phyloP scores from a whole-genome alignment of 2,329 filamentous ascomycete species.

The Cladorrhinum sp. region DNA sequence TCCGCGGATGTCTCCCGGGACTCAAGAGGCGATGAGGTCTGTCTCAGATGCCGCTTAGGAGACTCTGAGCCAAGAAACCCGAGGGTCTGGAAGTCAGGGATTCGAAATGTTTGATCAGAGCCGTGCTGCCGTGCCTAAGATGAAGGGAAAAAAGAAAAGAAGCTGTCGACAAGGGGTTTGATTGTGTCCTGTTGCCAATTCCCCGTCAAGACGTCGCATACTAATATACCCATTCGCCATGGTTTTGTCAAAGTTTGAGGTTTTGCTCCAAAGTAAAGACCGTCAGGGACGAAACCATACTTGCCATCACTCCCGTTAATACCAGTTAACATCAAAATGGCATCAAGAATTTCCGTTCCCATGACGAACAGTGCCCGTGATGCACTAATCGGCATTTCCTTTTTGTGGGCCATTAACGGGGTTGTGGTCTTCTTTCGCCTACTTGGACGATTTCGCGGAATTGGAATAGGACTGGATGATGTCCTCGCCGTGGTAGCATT shows the following conservation, averaged over 20 bases:
- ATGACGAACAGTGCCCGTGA: slow-evolving; percentile 1
- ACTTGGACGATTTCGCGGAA: background rate
- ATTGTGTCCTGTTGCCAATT: background rate
- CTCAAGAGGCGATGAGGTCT: background rate
- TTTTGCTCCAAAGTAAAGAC: background rate
- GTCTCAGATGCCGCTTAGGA: background rate
- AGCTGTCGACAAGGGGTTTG: background rate
- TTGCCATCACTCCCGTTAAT: background rate
- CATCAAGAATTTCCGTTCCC: background rate
- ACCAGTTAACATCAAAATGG: background rate
- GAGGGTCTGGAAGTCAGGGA: background rate
- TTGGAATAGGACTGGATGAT: slow-evolving; percentile 1
- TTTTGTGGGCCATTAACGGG: background rate
- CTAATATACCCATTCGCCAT: background rate
- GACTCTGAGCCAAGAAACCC: background rate
- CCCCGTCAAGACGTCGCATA: background rate
- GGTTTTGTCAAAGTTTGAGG: background rate
- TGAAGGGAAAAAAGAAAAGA: background rate
- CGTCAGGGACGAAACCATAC: background rate
- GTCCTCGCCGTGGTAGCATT: slow-evolving; percentile 2
- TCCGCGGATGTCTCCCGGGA: background rate
- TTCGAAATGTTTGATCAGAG: background rate
- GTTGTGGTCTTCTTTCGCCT: background rate
- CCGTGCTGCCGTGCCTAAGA: background rate
- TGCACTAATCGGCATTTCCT: background rate